phyloP scores from a whole-genome alignment of 331 rosid species.

The Pyrus hybrid region DNA sequence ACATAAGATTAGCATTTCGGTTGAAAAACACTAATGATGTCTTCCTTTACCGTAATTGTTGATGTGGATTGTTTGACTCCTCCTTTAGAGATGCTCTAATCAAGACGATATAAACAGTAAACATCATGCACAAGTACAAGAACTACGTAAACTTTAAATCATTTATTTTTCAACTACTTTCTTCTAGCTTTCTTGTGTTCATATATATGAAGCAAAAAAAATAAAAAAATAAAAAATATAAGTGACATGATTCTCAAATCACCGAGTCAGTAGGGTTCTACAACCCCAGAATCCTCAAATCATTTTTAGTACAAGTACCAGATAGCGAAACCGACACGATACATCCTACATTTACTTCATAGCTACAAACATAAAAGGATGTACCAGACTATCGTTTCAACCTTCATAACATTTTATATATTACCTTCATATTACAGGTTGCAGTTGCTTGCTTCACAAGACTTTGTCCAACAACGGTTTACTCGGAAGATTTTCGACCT shows the following conservation, averaged over 20 bases:
- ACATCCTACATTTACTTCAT: not conserved
- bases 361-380: not conserved
- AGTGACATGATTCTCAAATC: not conserved
- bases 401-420: not conserved
- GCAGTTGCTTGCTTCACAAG: conserved; percentile 15
- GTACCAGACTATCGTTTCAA: not conserved
- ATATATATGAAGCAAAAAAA: not conserved
- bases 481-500: conserved; percentile 37
- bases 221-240: not conserved
- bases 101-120: too few relatives aligned
- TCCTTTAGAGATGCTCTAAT: too few relatives aligned
- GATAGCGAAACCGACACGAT: not conserved
- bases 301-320: not conserved
- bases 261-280: not conserved
- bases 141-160: too few relatives aligned
- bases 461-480: conserved; percentile 49
- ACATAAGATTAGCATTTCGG: too few relatives aligned
- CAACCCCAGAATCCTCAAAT: not conserved
- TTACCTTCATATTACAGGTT: not conserved
- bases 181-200: not conserved
- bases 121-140: too few relatives aligned
- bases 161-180: not conserved
- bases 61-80: too few relatives aligned
- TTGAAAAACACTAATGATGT: too few relatives aligned
- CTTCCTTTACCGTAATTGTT: too few relatives aligned